Conservation (phyloP, 805 yeast species). For the Candida maris region DNA sequence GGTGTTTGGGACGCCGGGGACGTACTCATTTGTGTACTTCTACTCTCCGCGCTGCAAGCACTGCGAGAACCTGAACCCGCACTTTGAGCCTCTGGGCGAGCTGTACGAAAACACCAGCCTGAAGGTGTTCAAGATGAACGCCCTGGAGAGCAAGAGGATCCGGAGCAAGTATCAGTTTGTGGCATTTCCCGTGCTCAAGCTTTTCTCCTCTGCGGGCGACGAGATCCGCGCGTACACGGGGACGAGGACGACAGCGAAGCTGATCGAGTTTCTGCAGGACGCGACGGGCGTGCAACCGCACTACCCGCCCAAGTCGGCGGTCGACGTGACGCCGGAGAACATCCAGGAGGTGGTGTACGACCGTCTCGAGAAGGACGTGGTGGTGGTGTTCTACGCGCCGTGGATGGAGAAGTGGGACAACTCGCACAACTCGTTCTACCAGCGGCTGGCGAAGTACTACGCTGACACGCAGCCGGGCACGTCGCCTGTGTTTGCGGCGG, state of each 20-base stretch:
- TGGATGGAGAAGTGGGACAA: slow-evolving; percentile 34
- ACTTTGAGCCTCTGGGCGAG: slow-evolving; percentile 40
- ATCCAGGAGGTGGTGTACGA: slow-evolving; percentile 15
- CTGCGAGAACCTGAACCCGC: slow-evolving; percentile 45
- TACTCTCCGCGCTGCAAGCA: slow-evolving; percentile 43
- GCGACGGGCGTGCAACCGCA: slow-evolving; percentile 33
- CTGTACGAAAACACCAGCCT: slow-evolving; percentile 38
- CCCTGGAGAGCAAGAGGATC: slow-evolving; percentile 32
- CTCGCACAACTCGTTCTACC: slow-evolving; percentile 30
- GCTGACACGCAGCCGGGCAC: slow-evolving; percentile 18
- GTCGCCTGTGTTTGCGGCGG: slow-evolving; percentile 24
- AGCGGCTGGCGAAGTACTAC: slow-evolving; percentile 27
- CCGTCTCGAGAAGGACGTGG: slow-evolving; percentile 16
- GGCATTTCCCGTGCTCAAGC: slow-evolving; percentile 47
- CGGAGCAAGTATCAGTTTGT: slow-evolving; percentile 37
- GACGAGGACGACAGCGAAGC: slow-evolving; percentile 29
- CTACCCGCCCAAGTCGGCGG: slow-evolving; percentile 24
- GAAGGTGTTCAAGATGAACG: slow-evolving; percentile 36
- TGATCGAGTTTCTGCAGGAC: slow-evolving; percentile 31
- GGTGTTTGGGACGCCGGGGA: slow-evolving; percentile 24
- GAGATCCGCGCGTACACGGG: slow-evolving; percentile 37
- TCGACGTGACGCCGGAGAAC: slow-evolving; percentile 13
- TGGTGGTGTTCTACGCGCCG: slow-evolving; percentile 36
- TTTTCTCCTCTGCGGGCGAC: slow-evolving; percentile 41
- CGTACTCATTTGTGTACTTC: slow-evolving; percentile 44